phyloP scores from a whole-genome alignment of 768 basidiomycete species.

The Jaapia argillacea region DNA sequence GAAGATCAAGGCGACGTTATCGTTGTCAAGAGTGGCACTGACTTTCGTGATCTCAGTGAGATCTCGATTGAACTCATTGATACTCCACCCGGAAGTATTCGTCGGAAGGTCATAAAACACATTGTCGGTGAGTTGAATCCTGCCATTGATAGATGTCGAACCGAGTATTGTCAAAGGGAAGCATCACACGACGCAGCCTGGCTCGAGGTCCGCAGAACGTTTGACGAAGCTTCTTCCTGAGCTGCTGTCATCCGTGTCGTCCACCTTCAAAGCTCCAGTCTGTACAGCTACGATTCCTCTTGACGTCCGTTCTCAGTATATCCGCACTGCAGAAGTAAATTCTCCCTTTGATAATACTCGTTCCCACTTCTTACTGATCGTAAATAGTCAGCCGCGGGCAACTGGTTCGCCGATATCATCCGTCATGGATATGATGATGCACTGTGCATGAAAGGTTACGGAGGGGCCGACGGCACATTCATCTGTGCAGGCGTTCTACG shows the following conservation, averaged over 20 bases:
- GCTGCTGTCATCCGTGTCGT: constrained; percentile 58
- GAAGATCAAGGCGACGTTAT: constrained; percentile 63
- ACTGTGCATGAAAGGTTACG: constrained; percentile 42
- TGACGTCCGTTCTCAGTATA: constrained; percentile 65
- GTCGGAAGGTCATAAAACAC: constrained; percentile 51
- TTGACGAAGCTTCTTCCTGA: constrained; percentile 50
- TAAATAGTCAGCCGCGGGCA: constrained; percentile 51
- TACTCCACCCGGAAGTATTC: constrained; percentile 50
- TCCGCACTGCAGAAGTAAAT: constrained; percentile 36
- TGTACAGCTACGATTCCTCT: constrained; percentile 60
- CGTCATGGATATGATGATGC: constrained; percentile 76
- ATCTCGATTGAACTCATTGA: constrained; percentile 51
- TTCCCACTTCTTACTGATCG: background rate
- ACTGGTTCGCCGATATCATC: constrained; percentile 83
- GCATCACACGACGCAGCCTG: constrained; percentile 52
- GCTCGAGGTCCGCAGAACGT: constrained; percentile 28
- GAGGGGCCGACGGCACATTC: constrained; percentile 71
- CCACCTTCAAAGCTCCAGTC: constrained; percentile 63
- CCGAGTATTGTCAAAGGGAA: constrained; percentile 35
- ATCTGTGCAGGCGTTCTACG: constrained; percentile 79
- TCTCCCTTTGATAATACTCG: constrained; percentile 1
- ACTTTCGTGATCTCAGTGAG: constrained; percentile 83
- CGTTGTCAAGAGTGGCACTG: constrained; percentile 79
- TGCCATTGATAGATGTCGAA: constrained; percentile 3
- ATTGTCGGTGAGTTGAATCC: constrained; percentile 39